Conservation (phyloP, 139 green algal species). For the Chlorella sp. region DNA sequence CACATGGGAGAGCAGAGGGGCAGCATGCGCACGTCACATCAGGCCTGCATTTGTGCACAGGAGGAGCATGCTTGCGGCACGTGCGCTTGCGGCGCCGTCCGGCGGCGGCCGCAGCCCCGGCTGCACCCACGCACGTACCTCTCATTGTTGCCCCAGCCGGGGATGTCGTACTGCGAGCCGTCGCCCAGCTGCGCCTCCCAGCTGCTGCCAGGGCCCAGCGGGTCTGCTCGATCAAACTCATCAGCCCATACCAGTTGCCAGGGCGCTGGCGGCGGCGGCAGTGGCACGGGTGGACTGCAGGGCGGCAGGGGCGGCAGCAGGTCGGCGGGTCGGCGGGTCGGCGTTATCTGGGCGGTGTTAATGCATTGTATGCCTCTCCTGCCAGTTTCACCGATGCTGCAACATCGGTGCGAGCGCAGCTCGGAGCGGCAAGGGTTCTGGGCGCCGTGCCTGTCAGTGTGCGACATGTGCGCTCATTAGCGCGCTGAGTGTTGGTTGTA, state of each 20-base stretch:
- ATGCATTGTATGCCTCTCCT: no score
- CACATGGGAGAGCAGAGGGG: neutral
- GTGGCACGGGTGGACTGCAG: neutral
- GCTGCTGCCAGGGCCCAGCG: neutral
- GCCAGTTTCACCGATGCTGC: no score
- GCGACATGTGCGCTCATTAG: no score
- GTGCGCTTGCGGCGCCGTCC: neutral
- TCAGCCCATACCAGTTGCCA: constrained; percentile 1
- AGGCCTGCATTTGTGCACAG: neutral
- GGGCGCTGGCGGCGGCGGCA: neutral
- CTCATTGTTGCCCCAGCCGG: neutral
- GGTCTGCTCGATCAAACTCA: neutral
- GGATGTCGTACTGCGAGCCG: neutral
- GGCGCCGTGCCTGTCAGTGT: no score
- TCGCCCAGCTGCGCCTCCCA: constrained; percentile 18
- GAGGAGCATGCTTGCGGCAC: no score
- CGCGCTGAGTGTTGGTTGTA: no score
- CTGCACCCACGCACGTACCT: neutral
- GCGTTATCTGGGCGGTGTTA: no score
- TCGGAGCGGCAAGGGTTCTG: no score
- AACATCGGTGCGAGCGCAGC: no score
- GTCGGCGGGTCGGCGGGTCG: no score
- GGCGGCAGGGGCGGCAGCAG: no score
- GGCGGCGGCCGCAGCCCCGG: neutral
- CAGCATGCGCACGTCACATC: neutral